Evolutionary conservation across 169 alveolate genomes (phyloP).

Genomic region (Plasmodium knowlesi): DNA sequence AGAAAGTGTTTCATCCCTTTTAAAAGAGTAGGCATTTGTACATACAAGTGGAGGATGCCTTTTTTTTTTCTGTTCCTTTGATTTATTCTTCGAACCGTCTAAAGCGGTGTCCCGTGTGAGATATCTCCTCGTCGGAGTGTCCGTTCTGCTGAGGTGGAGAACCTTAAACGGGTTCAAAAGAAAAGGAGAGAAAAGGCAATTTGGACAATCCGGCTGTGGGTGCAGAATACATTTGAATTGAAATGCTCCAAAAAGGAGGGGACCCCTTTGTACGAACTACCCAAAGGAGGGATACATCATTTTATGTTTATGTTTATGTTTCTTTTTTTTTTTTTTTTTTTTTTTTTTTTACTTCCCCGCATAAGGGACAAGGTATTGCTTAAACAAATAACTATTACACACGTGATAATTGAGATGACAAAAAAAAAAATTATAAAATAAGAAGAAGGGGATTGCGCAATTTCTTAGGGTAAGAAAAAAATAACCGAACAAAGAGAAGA

Average conservation of each 20-base stretch:
- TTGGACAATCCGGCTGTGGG: not conserved
- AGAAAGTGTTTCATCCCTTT: not conserved
- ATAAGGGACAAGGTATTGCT: not conserved
- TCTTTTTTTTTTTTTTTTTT: not conserved
- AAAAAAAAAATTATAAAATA: not conserved
- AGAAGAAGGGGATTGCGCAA: not conserved
- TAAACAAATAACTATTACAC: not conserved
- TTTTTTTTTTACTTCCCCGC: not conserved
- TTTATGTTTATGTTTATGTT: too few relatives aligned
- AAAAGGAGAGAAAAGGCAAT: not conserved
- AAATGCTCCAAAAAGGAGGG: not conserved
- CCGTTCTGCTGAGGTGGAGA: too few relatives aligned
- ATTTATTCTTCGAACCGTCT: not conserved
- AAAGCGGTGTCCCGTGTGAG: too few relatives aligned
- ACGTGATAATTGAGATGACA: constrained; percentile 1
- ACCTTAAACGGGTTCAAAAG: too few relatives aligned
- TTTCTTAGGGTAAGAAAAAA: not conserved
- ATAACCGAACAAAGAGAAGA: not conserved
- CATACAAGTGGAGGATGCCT: not conserved
- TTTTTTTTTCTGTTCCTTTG: not conserved
- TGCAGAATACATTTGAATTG: not conserved
- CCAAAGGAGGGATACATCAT: not conserved
- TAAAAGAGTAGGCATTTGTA: not conserved
- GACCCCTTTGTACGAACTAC: not conserved
- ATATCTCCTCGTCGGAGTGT: too few relatives aligned